Percentiles rank a stretch among this genome's conserved stretches.
phyloP scores from a whole-genome alignment of 129 eudicot species.

The Saposhnikovia divaricata region DNA sequence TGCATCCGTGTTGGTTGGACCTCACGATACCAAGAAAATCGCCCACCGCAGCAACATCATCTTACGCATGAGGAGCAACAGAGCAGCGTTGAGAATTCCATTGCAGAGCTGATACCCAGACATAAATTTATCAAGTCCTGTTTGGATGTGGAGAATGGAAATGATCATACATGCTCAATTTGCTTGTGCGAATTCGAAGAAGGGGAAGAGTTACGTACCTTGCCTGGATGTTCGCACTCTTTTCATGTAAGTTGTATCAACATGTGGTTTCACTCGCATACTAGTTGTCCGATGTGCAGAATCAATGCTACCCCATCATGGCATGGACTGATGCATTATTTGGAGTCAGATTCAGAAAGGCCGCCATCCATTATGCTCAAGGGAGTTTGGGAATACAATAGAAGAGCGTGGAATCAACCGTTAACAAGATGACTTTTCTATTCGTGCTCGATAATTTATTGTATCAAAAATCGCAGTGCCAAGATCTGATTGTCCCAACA shows the following conservation, averaged over 20 bases:
- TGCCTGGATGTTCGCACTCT: slow-evolving; percentile 14
- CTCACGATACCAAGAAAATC: background rate
- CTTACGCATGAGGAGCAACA: background rate
- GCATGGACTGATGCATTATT: background rate
- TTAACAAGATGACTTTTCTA: too few relatives aligned
- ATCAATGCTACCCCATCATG: slow-evolving; percentile 1
- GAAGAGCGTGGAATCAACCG: too few relatives aligned
- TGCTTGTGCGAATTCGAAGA: slow-evolving; percentile 15
- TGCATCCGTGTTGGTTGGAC: slow-evolving; percentile 27
- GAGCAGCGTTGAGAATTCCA: background rate
- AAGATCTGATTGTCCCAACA: too few relatives aligned
- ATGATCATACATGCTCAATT: slow-evolving; percentile 7
- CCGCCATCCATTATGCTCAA: too few relatives aligned
- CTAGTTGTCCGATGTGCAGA: slow-evolving; percentile 11
- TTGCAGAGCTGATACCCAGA: slow-evolving; percentile 6
- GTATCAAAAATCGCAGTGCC: too few relatives aligned
- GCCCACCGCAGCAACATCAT: background rate
- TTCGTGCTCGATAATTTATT: too few relatives aligned
- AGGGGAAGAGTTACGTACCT: slow-evolving; percentile 13
- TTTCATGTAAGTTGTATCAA: slow-evolving; percentile 12
- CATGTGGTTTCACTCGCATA: slow-evolving; percentile 13
- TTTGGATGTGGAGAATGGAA: background rate
- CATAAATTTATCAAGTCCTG: background rate
- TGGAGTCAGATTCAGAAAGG: slow-evolving; percentile 5
- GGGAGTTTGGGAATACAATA: too few relatives aligned